Evolutionary conservation across 192 early-diverging fungal species (phyloP), one percentile per base, ranked within the genome.

Genomic region (Coemansia asiatica): DNA sequence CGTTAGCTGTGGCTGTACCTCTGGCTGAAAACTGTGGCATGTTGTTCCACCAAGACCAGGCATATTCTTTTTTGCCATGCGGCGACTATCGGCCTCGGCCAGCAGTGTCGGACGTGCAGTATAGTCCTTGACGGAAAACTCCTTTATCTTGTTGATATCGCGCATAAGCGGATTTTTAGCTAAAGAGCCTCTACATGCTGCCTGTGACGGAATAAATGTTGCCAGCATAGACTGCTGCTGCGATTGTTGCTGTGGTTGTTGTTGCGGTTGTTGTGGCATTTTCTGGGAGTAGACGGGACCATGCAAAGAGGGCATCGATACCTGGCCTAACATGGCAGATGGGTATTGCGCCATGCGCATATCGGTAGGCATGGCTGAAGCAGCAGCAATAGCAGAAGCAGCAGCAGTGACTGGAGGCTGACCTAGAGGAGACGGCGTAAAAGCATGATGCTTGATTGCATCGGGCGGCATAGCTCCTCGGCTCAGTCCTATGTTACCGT

Each of bases 131-230:
- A 72, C 69, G 1, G 78, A 81, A 47, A 81, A 81, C 63, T 66
- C 63, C 51, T 81, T 81, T 38, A 64, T 60, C 56, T 75, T 75
- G 67, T 75, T 81, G 47, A 81, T 48, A 25, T 81, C 78, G 57
- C 78, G 72, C 78, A 81, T 81, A 28, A 81, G 69, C 19, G 78
- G 78, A 31, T 81, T 81, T 28, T 71, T 69, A 2, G 66, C 25
- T 25, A 81, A 44, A 1, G 78, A 68, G 7, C 78, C 72, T 26
- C 44, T 22, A 28, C 56, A 62, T 18, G 19, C 28, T 28, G 46
- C 10, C 18, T 59, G 67, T 12, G 60, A 49, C 2, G 78, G 78
- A 33, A 81, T 81, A 67, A 63, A 81, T 62, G 60, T 75, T 25
- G 57, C 66, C 22, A 81, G 69, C 4, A 72, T 47, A 3, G 40